phyloP scores from a whole-genome alignment of 1,284 basidiomycete genomes.

The Sporisorium reilianum region DNA sequence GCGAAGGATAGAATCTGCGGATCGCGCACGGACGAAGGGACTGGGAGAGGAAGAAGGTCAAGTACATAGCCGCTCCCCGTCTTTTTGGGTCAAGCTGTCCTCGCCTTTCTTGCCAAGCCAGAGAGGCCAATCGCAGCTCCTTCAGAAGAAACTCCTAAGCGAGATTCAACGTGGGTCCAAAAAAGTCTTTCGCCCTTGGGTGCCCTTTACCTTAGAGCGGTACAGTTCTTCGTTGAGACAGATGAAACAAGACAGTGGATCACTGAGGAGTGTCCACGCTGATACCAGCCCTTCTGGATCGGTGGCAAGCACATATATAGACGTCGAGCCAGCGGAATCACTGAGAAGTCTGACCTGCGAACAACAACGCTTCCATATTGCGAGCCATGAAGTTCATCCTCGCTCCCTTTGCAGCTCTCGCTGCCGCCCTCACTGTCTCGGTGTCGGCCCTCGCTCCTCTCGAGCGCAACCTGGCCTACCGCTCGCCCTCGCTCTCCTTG shows the following conservation, averaged over 20 bases:
- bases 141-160: conserved; percentile 8
- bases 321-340: too few relatives aligned
- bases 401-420: conserved; percentile 32
- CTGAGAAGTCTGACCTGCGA: too few relatives aligned
- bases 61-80: conserved; percentile 9
- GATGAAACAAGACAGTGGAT: too few relatives aligned
- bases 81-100: background rate
- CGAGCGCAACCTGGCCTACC: conserved; percentile 59
- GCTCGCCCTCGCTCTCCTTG: conserved; percentile 48
- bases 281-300: background rate
- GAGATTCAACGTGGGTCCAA: conserved; percentile 2
- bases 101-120: background rate
- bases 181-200: background rate
- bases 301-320: conserved; percentile 1
- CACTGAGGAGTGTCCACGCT: background rate
- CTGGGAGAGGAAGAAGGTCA: background rate
- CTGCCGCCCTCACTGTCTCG: conserved; percentile 30
- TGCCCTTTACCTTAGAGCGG: background rate
- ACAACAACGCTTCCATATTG: background rate
- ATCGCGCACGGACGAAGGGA: background rate
- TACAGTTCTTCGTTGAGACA: background rate
- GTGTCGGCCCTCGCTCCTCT: conserved; percentile 48
- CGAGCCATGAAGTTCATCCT: conserved; percentile 30
- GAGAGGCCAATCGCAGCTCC: background rate
- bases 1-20: background rate